Conservation (phyloP, 129 eudicot genomes). For the Centella asiatica region DNA sequence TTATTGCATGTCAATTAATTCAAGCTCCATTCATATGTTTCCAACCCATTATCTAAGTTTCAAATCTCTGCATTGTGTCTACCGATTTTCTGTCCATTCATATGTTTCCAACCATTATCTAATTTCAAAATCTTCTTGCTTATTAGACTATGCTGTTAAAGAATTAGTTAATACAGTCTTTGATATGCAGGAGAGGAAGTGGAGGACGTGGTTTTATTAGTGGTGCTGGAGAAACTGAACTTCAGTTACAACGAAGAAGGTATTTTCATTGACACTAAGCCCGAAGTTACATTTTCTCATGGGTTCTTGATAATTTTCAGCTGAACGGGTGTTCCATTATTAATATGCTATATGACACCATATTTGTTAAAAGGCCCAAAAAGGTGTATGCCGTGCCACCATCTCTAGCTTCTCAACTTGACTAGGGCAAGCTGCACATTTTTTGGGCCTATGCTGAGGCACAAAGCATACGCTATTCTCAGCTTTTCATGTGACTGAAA, state of each 20-base stretch:
- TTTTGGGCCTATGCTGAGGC: background rate
- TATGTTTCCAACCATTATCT: background rate
- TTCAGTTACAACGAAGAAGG: constrained; percentile 97
- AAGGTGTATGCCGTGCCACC: too few relatives aligned
- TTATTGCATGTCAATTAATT: too few relatives aligned
- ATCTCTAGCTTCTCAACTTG: too few relatives aligned
- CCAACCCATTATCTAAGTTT: too few relatives aligned
- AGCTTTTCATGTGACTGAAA: background rate
- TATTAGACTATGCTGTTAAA: background rate
- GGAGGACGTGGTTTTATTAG: constrained; percentile 93
- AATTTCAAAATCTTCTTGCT: background rate
- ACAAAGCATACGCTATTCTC: too few relatives aligned
- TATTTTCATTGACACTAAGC: constrained; percentile 18
- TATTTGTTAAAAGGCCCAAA: too few relatives aligned
- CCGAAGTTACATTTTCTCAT: background rate
- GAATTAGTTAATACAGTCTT: constrained; percentile 4
- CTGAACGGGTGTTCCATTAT: background rate
- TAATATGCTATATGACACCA: background rate
- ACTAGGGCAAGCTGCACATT: background rate
- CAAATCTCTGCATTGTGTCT: too few relatives aligned
- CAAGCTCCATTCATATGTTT: too few relatives aligned
- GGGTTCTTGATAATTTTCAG: background rate
- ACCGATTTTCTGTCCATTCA: background rate
- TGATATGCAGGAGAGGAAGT: constrained; percentile 81
- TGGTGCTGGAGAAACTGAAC: constrained; percentile 99